phyloP scores from a whole-genome alignment of 129 eudicot genomes.

The Glebionis coronaria region DNA sequence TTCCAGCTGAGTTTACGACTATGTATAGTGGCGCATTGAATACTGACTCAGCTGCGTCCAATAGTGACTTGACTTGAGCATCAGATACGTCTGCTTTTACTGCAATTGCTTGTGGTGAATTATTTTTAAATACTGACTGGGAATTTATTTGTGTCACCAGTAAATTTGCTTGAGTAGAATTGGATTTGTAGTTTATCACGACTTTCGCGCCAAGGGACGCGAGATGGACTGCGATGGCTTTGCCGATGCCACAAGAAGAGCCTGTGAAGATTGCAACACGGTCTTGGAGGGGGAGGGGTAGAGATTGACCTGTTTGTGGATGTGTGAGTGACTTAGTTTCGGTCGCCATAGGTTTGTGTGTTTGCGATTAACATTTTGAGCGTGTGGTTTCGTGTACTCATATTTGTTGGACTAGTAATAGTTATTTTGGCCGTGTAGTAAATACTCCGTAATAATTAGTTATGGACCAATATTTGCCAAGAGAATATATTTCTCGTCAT shows the following conservation, averaged over 20 bases:
- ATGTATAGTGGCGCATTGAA: too few relatives aligned
- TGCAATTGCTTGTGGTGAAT: constrained; percentile 32
- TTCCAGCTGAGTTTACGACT: too few relatives aligned
- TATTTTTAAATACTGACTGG: not conserved
- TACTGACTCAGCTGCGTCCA: too few relatives aligned
- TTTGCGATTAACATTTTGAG: too few relatives aligned
- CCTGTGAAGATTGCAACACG: constrained; percentile 68
- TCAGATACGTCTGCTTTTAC: not conserved
- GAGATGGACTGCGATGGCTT: constrained; percentile 52
- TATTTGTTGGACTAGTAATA: too few relatives aligned
- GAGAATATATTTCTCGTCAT: too few relatives aligned
- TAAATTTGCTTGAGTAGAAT: constrained; percentile 35
- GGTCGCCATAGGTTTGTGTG: not conserved
- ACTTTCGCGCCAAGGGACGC: constrained; percentile 57
- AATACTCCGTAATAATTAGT: too few relatives aligned
- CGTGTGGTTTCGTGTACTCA: too few relatives aligned
- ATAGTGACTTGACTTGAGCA: too few relatives aligned
- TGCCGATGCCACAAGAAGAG: constrained; percentile 67
- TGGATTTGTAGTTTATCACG: constrained; percentile 51
- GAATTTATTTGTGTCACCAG: constrained; percentile 39
- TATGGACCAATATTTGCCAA: too few relatives aligned
- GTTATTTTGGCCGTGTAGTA: too few relatives aligned
- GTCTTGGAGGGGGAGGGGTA: constrained; percentile 27
- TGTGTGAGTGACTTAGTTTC: not conserved
- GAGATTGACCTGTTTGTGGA: constrained; percentile 14